Evolutionary conservation across 805 yeast species (phyloP), one percentile per base, ranked within the genome.

Genomic region (Candida insectorum): DNA sequence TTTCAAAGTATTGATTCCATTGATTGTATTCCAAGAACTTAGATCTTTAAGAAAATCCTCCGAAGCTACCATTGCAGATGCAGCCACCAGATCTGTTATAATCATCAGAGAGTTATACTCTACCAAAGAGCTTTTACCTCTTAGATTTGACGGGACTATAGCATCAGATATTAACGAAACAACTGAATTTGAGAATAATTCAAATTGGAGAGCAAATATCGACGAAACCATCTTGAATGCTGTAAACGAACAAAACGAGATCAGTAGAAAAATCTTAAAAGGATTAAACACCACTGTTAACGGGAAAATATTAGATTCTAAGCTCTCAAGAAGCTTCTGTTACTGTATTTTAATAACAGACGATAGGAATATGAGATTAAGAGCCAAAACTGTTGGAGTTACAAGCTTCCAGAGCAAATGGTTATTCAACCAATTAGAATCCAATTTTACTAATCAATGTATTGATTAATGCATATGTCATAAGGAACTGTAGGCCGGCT

Each of bases 71-170:
- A 79, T 84, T 13, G 76, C 86, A 1, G 93, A 84, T 52, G 81
- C 88, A 2, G 91, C 91, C 0, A 82, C 91, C 0, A 60, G 94
- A 32, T 84, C 88, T 1, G 88, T 84, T 5, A 80, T 84, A 4
- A 80, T 83, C 5, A 70, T 82, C 25, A 65, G 89, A 40, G 88
- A 81, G 47, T 58, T 84, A 32, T 79, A 77, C 44, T 52, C 69
- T 13, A 78, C 80, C 28, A 64, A 68, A 30, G 72, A 70, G 31
- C 64, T 81, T 24, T 39, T 77, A 21, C 83, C 87, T 2, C 57
- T 81, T 38, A 65, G 85, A 46, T 79, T 80, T 45, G 82, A 83
- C 47, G 89, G 88, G 25, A 71, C 82, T 3, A 67, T 73, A 26
- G 85, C 88, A 0, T 65, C 76, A 5, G 78, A 80, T 26, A 68